Base-by-base conservation (phyloP, 2,329 filamentous ascomycete genomes). In the Penicillium sp. region DNA sequence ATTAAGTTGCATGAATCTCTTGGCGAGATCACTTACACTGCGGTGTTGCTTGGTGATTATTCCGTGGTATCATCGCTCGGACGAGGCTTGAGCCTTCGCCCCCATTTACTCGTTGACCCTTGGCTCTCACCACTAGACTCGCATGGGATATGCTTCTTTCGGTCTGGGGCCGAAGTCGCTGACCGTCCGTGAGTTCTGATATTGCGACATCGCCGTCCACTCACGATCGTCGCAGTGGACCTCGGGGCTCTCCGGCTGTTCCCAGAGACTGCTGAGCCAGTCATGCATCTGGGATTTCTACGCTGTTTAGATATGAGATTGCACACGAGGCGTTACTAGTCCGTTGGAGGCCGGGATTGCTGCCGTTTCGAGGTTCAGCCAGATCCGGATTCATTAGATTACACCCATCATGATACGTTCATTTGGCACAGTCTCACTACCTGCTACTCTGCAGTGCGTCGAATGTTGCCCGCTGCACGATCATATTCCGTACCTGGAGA, bases 191-290 rank as follows among this genome's bases (percentile, higher is more conserved):
- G 24, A 40, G 40, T 13, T 40, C 5, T 41, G 25, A 53, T 46
- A 55, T 58, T 46, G 51, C 51, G 54, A 53, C 51, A 57, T 47
- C 31, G 11, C 30, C 27, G 28, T 24, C 56, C 54, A 57, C 40
- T 54, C 38, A 52, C 36, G 31, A 35, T 20, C 38, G 24, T 35
- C 8, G n/a, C 28, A 6, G 51, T 53, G 51, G 51, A 43, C 20
- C 50, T 30, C 9, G 3, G 8, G 33, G 42, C 22, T 39, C 8
- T 50, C 45, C 41, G 43, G 33, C 35, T 28, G 38, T 48, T 24
- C 38, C 16, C 35, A 18, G 18, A 11, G 16, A 2, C 35, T 38
- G 35, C 31, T 40, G 38, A 30, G 20, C 38, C 46, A 41, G 38
- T 48, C 46, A 48, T 10, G 38, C 11, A 42, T 30, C 38, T 18